Evolutionary conservation across 1,284 basidiomycete genomes (phyloP), one percentile per base, ranked within the genome.

Genomic region (Cutaneotrichosporon daszewskae): DNA sequence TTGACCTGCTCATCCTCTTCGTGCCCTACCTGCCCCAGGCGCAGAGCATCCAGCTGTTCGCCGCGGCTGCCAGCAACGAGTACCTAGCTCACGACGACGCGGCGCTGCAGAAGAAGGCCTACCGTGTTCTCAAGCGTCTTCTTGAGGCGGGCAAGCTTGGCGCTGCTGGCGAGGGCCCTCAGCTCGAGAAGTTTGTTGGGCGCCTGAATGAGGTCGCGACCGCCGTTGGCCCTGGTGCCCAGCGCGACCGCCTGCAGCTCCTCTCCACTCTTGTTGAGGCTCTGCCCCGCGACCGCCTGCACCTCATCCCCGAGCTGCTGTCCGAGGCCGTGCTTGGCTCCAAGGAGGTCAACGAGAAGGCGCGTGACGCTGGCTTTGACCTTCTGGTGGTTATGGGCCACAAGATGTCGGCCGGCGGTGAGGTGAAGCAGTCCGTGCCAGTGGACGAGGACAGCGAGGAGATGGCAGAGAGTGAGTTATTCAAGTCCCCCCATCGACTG

Each of bases 241-340:
- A 96, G 75, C 58, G 88, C 80, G 92, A 96, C 66, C 84, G 95
- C 9, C 81, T 92, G 50, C 77, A 79, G 45, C 74, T 98, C 2
- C 76, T 97, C 32, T 72, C 81, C 2, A 74, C 78, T 0, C 76
- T 98, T n/a, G 76, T 96, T 16, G 76, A 81, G 5, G 69, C 72
- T 20, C 77, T 97, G 24, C 84, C 87, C 0, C 68, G 79, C 2
- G 78, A 81, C 14, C 77, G 84, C 23, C 73, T 98, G 48, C 87
- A 96, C 60, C 72, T 92, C 39, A 81, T 99, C 37, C 87, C 90
- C 3, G 82, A 84, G 3, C 75, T 98, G 38, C 85, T 98, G 37
- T 89, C 94, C 1, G 95, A 99, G 73, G 90, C 88, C 13, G 86
- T 97, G 4, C 75, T 99, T n/a, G 92, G 89, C 2, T 97, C 92